A percentile compares a stretch with the other conserved stretches of the same genome.
Conservation (phyloP, 768 basidiomycete genomes). For the Favolaschia claudopus region DNA sequence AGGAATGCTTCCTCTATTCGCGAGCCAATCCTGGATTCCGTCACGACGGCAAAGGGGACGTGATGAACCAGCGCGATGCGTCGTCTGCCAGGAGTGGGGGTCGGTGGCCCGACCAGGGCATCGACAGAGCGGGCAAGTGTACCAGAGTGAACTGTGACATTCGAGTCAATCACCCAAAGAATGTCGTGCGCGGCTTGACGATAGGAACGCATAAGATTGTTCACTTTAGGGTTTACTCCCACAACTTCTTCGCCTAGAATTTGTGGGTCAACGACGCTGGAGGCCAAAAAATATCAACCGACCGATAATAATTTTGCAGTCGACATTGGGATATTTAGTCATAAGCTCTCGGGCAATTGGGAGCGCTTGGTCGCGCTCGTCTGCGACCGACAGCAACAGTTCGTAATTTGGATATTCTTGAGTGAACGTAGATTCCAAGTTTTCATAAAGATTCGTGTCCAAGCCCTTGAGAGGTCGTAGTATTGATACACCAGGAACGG, state of each 20-base stretch:
- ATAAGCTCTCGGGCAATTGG: constrained; percentile 80
- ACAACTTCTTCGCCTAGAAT: constrained; percentile 77
- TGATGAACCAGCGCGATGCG: constrained; percentile 92
- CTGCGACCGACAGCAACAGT: constrained; percentile 90
- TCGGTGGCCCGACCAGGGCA: constrained; percentile 58
- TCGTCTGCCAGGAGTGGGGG: constrained; percentile 43
- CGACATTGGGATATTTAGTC: constrained; percentile 77
- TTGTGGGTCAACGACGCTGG: constrained; percentile 4
- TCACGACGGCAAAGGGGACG: constrained; percentile 86
- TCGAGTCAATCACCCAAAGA: constrained; percentile 98
- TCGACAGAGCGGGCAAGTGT: constrained; percentile 89
- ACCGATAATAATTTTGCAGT: constrained; percentile 82
- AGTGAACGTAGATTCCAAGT: constrained; percentile 90
- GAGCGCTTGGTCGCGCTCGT: constrained; percentile 89
- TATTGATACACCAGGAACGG: constrained; percentile 90
- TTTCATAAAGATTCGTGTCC: constrained; percentile 95
- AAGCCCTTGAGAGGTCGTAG: constrained; percentile 94
- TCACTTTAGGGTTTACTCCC: constrained; percentile 97
- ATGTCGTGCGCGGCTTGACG: constrained; percentile 84
- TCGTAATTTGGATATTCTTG: constrained; percentile 95
- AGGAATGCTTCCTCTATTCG: constrained; percentile 92
- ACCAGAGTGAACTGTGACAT: constrained; percentile 78
- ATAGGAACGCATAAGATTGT: constrained; percentile 92
- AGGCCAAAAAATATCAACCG: constrained; percentile 27
- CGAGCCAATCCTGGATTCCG: constrained; percentile 77